These are phyloP conservation scores for Amanita muscaria DNA, from an alignment of 768 basidiomycete genomes.

Conservation along the genomic window DNA sequence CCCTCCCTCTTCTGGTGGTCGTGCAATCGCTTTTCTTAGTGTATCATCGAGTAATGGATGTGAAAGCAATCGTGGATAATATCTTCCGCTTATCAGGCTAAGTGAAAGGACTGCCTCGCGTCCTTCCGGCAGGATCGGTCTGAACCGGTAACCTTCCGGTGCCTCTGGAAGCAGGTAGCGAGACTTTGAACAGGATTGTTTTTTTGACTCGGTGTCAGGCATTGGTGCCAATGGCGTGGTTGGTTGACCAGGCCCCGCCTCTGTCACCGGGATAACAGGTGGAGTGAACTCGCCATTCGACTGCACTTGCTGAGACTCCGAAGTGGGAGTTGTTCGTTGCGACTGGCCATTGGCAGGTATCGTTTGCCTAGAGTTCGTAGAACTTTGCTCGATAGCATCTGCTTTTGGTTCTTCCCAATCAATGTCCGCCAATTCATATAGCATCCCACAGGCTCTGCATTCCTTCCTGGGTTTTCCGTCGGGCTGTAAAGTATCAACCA, in stretches of 20 bases:
- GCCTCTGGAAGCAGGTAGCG: conserved; percentile 46
- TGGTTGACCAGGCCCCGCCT: not conserved
- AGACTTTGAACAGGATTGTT: not conserved
- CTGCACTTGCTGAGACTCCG: not conserved
- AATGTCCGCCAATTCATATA: conserved; percentile 72
- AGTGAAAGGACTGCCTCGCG: conserved; percentile 62
- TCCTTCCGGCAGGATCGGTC: conserved; percentile 52
- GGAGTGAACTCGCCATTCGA: no score
- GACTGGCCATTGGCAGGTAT: not conserved
- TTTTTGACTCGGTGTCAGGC: not conserved
- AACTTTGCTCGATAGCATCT: not conserved
- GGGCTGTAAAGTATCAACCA: conserved; percentile 42
- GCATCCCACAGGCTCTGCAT: conserved; percentile 60
- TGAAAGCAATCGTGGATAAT: conserved; percentile 63
- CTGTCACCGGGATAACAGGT: not conserved
- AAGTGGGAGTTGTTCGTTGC: not conserved
- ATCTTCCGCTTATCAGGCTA: conserved; percentile 67
- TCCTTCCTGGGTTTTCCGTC: conserved; percentile 43
- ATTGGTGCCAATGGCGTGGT: not conserved
- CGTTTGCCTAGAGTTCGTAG: not conserved
- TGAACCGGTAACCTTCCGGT: conserved; percentile 62
- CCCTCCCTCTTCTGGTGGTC: conserved; percentile 25
- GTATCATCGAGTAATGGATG: conserved; percentile 48
- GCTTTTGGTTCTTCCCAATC: conserved; percentile 49
- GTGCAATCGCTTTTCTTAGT: conserved; percentile 31